Conservation (phyloP, 2,329 filamentous ascomycete species). For the Ascochyta koolunga region DNA sequence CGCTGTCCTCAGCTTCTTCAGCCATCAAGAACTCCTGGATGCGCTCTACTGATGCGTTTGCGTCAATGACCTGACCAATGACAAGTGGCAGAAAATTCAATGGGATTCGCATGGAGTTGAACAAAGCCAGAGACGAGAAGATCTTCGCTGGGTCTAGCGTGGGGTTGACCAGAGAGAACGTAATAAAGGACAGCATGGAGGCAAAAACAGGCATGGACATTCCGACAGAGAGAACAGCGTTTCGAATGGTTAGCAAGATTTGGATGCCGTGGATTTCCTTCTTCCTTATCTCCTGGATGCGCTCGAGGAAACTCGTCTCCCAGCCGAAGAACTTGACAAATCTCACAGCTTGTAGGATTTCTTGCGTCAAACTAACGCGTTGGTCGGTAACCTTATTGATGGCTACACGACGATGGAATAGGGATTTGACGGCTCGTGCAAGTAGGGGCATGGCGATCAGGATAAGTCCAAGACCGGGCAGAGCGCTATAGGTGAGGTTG, state of each 20-base stretch:
- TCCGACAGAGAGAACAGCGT: conserved; percentile 82
- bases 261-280: conserved; percentile 86
- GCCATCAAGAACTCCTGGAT: conserved; percentile 87
- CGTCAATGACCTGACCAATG: conserved; percentile 88
- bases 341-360: conserved; percentile 86
- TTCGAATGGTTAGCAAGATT: conserved; percentile 78
- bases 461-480: conserved; percentile 85
- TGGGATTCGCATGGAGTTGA: conserved; percentile 89
- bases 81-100: conserved; percentile 88
- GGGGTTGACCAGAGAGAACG: conserved; percentile 69
- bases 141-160: conserved; percentile 74
- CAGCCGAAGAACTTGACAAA: conserved; percentile 98
- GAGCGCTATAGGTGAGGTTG: conserved; percentile 87
- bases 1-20: conserved; percentile 81
- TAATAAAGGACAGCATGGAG: conserved; percentile 94
- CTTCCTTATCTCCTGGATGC: conserved; percentile 74
- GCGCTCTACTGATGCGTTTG: conserved; percentile 80
- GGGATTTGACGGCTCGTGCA: conserved; percentile 74
- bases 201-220: conserved; percentile 91
- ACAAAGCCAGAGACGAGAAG: conserved; percentile 92
- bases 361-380: conserved; percentile 87
- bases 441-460: conserved; percentile 79
- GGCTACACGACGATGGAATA: conserved; percentile 74
- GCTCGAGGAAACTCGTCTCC: conserved; percentile 84
- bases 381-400: conserved; percentile 97